phyloP scores from a whole-genome alignment of 2,329 filamentous ascomycete genomes.

The Achaetomium macrosporum region DNA sequence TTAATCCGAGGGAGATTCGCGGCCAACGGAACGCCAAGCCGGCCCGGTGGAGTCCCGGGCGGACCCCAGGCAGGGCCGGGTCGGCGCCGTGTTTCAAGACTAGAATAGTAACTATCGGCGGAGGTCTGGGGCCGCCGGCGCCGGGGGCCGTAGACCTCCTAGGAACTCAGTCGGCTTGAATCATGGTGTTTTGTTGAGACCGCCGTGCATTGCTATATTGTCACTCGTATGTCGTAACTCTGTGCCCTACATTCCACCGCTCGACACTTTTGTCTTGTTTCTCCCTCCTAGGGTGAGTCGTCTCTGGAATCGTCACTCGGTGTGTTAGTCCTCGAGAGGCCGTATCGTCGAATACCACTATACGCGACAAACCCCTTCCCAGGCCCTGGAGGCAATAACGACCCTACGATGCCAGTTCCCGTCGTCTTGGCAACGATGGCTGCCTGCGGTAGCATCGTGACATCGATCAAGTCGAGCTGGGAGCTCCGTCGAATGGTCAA shows the following conservation, averaged over 20 bases:
- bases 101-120: not conserved
- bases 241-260: no score
- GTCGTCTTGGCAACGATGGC: conserved; percentile 25
- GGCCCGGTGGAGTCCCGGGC: conserved; percentile 3
- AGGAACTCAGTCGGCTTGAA: not conserved
- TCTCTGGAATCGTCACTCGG: not conserved
- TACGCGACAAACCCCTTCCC: not conserved
- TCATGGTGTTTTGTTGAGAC: not conserved
- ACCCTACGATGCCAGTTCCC: conserved; percentile 22
- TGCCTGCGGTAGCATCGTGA: conserved; percentile 28
- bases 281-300: no score
- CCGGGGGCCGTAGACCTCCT: not conserved
- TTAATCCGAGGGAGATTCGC: no score
- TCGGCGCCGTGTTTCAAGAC: conserved; percentile 9
- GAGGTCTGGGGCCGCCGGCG: not conserved
- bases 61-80: not conserved
- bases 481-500: conserved; percentile 28
- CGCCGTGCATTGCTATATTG: no score
- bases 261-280: no score
- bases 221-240: no score
- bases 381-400: not conserved
- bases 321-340: not conserved
- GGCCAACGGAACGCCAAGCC: conserved; percentile 8
- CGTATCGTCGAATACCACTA: not conserved
- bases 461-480: conserved; percentile 28